Percentiles rank a stretch among this genome's conserved stretches.
Evolutionary conservation across 1,284 basidiomycete genomes (phyloP).

Genomic region (Leccinum olivaceoglutinosum): DNA sequence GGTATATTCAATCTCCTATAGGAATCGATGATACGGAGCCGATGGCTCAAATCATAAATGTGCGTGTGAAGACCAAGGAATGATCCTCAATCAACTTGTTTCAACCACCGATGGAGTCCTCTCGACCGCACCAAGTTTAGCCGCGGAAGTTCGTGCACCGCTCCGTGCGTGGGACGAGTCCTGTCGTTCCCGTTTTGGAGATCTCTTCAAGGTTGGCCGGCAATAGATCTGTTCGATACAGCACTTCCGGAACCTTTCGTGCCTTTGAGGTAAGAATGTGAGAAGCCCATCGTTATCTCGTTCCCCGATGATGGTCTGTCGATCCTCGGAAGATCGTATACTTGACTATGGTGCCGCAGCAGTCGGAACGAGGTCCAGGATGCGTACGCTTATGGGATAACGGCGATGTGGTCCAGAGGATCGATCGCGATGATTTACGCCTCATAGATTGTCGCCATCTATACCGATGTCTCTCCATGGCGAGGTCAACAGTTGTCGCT

Average conservation of each 20-base stretch:
- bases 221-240: slow-evolving; percentile 12
- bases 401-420: not conserved
- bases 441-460: not conserved
- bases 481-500: not conserved
- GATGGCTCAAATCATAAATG: not conserved
- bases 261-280: not conserved
- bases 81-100: slow-evolving; percentile 3
- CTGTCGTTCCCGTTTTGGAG: slow-evolving; percentile 5
- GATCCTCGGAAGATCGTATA: slow-evolving; percentile 11
- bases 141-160: slow-evolving; percentile 1
- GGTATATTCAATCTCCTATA: not conserved
- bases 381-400: not conserved
- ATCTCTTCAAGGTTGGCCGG: not conserved
- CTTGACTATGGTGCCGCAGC: not conserved
- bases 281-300: not conserved
- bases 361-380: slow-evolving; percentile 2
- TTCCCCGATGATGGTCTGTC: slow-evolving; percentile 6
- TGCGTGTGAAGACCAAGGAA: not conserved
- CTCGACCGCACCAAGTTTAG: not conserved
- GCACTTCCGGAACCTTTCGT: not conserved
- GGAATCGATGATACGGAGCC: not conserved
- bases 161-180: slow-evolving; percentile 7
- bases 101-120: not conserved
- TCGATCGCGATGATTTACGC: slow-evolving; percentile 5
- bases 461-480: not conserved